Base-by-base conservation (phyloP, 805 yeast genomes). In the Schwanniomyces vanrijiae region DNA sequence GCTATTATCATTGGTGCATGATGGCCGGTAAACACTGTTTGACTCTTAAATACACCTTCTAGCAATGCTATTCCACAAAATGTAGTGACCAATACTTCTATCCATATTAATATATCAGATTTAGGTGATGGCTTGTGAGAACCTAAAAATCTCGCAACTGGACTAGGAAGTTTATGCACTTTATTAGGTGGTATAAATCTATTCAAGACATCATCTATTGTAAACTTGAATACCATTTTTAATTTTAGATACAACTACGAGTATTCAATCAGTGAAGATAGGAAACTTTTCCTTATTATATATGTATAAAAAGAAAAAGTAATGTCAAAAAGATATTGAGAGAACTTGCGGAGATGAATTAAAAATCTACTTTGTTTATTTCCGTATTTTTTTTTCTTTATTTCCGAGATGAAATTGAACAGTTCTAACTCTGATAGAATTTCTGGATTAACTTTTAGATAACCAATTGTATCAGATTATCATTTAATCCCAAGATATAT, bases 1-100 rank as follows among this genome's bases (percentile, higher is more conserved):
- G 83, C 84, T 34, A 80, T 65, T n/a, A 80, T 68, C 9, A 69
- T 55, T 3, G 83, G 83, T 0, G 79, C 75, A 54, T 72, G 69
- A 48, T 70, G 73, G 18, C 51, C 40, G 3, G 63, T 55, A 52
- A 79, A 78, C 0, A 68, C 75, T 0, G 69, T 65, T 43, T 64
- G 64, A 42, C 59, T 57, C 49, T 59, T 64, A 56, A 79, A 80
- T 0, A 80, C 66, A 0, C 75, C 82, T 55, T 75, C 81, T 9
- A 79, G 47, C 2, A 74, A 52, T 8, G 75, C 59, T 0, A 80
- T 62, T 0, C 82, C 81, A n/a, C 64, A 59, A 51, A 79, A 78
- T 0, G 81, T 55, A 1, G 76, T 69, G 1, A 78, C 57, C 5
- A 78, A 55, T 2, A 73, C 65, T 49, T 78, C 83, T 1, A 75